Conservation (phyloP, 768 basidiomycete species). For the Kwoniella mangroviensis region DNA sequence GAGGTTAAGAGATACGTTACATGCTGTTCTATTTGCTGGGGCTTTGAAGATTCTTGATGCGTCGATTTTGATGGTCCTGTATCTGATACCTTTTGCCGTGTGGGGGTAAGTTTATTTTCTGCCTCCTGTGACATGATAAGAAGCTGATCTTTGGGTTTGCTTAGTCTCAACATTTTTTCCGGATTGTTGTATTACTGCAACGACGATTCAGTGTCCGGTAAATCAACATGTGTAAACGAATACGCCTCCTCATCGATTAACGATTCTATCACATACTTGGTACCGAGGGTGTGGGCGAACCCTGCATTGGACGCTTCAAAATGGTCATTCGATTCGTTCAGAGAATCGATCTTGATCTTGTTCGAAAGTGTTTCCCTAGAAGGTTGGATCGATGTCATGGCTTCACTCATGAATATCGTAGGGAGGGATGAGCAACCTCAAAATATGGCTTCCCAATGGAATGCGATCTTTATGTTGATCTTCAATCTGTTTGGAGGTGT, state of each 20-base stretch:
- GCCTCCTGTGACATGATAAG: not conserved
- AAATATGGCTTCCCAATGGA: conserved; percentile 73
- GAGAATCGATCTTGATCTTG: conserved; percentile 79
- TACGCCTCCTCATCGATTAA: conserved; percentile 67
- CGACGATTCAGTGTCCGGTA: conserved; percentile 66
- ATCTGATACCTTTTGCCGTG: conserved; percentile 59
- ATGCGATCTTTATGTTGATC: conserved; percentile 87
- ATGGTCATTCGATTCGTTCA: conserved; percentile 89
- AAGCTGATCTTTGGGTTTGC: conserved; percentile 8
- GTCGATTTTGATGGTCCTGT: conserved; percentile 79
- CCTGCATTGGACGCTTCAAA: conserved; percentile 67
- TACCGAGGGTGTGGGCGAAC: conserved; percentile 87
- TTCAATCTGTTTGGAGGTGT: conserved; percentile 91
- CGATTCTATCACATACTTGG: conserved; percentile 65
- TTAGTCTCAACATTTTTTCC: conserved; percentile 81
- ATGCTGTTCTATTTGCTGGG: conserved; percentile 81
- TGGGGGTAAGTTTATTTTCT: conserved; percentile 49
- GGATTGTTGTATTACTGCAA: conserved; percentile 85
- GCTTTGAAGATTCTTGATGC: conserved; percentile 84
- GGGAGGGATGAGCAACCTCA: conserved; percentile 72
- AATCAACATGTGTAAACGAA: conserved; percentile 74
- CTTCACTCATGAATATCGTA: conserved; percentile 74
- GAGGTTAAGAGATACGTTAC: conserved; percentile 83
- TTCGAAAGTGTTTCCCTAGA: conserved; percentile 96
- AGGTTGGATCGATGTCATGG: conserved; percentile 96